Base-by-base conservation (phyloP, 495 filamentous ascomycete species). In the Cairneyella variabilis region DNA sequence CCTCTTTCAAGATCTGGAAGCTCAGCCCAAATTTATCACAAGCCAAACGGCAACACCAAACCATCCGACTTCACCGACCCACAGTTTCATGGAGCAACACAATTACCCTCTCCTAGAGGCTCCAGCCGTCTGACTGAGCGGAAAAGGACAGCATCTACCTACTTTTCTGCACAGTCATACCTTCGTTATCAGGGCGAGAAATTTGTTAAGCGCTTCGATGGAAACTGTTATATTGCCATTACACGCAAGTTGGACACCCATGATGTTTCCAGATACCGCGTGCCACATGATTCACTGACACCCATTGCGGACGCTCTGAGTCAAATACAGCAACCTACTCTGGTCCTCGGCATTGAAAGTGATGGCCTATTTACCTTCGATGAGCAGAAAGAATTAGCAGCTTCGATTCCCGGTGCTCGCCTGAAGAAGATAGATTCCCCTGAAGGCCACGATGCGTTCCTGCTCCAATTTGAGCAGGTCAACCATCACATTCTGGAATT, bases 161-260 rank as follows among this genome's bases (percentile, higher is more conserved):
- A 95, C 66, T 98, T 97, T 70, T 97, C 92, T 14, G 93, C 92
- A 0, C 93, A 98, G 65, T 95, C 89, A 0, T 98, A 98, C 66
- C 86, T 98, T 6, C 87, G 93, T n/a, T 98, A 98, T 69, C 93
- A 98, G 71, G 92, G 89, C 37, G 80, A 85, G 49, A 98, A 98
- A 68, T 98, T 98, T 65, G 92, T 97, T 56, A 90, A 89, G 64
- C 85, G 93, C 6, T 98, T 97, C 65, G 93, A 98, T 69, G 86
- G 89, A 57, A 98, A 98, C 65, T 97, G 93, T 73, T 98, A 98
- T 71, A 97, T 98, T 52, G 91, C 93, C 54, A 96, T 97, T 67
- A 97, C 93, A 5, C 88, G 93, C 54, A 98, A 98, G 69, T 83
- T 98, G n/a, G 93, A 98, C 63, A 98, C 93, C 2, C 93, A 98